These are phyloP conservation scores for Daldinia childiae DNA, from an alignment of 495 filamentous ascomycete genomes.

Conservation along the genomic window DNA sequence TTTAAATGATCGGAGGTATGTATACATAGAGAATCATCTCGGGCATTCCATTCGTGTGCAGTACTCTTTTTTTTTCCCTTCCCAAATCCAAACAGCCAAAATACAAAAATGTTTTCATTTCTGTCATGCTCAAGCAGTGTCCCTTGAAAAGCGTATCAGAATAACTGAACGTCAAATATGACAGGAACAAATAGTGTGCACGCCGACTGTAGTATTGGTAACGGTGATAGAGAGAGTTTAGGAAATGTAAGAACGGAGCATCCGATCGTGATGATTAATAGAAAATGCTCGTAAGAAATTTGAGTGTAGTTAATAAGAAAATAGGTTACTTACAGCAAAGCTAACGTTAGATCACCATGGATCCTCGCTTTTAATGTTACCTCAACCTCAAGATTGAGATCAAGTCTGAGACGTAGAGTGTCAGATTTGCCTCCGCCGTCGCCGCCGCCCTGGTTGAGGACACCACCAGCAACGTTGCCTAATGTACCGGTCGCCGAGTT, in stretches of 20 bases:
- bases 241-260: neutral
- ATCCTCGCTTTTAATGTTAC: constrained; percentile 93
- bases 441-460: constrained; percentile 39
- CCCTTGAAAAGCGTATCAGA: constrained; percentile 41
- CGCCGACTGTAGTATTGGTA: neutral
- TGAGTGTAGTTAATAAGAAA: neutral
- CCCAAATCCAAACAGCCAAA: neutral
- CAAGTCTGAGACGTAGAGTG: constrained; percentile 78
- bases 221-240: neutral
- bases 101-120: neutral
- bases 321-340: constrained; percentile 73
- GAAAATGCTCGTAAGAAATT: constrained; percentile 4
- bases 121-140: constrained; percentile 30
- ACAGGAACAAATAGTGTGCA: constrained; percentile 21
- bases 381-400: constrained; percentile 89
- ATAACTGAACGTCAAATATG: constrained; percentile 13
- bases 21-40: neutral
- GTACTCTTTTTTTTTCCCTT: neutral
- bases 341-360: constrained; percentile 86
- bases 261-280: neutral
- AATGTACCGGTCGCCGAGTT: constrained; percentile 67
- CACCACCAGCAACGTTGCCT: constrained; percentile 66
- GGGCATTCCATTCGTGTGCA: neutral
- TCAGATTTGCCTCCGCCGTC: constrained; percentile 66
- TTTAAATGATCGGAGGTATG: neutral